These are phyloP conservation scores for Termitomyces sp. DNA, from an alignment of 768 basidiomycete species.

Conservation along the genomic window DNA sequence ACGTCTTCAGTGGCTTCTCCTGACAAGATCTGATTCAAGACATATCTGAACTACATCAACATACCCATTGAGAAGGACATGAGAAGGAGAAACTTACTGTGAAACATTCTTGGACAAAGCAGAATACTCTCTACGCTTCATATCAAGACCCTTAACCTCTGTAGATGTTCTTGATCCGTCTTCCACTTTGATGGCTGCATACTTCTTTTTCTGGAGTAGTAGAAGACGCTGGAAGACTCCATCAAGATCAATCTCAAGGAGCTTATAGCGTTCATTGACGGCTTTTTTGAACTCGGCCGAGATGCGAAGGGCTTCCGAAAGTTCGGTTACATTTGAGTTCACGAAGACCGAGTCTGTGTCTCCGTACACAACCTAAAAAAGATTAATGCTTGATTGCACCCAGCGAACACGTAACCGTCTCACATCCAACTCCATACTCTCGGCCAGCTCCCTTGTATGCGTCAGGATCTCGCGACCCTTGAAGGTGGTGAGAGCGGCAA, in stretches of 20 bases:
- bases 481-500: slow-evolving; percentile 96
- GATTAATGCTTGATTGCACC: not conserved
- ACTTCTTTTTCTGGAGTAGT: slow-evolving; percentile 98
- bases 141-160: slow-evolving; percentile 96
- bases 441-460: slow-evolving; percentile 88
- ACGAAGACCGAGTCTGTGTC: slow-evolving; percentile 99
- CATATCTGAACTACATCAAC: slow-evolving; percentile 51
- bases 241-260: slow-evolving; percentile 96
- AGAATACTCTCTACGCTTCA: slow-evolving; percentile 98
- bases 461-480: slow-evolving; percentile 98
- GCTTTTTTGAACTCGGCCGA: slow-evolving; percentile 91
- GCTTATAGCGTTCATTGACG: slow-evolving; percentile 92
- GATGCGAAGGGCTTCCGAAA: slow-evolving; percentile 86
- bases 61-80: not conserved
- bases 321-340: slow-evolving; percentile 89
- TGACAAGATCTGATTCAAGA: slow-evolving; percentile 86
- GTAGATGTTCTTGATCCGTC: slow-evolving; percentile 71
- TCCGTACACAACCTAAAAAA: slow-evolving; percentile 87
- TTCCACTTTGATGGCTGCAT: slow-evolving; percentile 94
- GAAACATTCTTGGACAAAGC: slow-evolving; percentile 88
- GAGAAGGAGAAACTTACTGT: slow-evolving; percentile 52
- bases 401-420: slow-evolving; percentile 21
- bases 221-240: slow-evolving; percentile 89
- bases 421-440: slow-evolving; percentile 85
- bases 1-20: slow-evolving; percentile 88